phyloP scores from a whole-genome alignment of 352 stramenopile genomes.

The Phytophthora colocasiae region DNA sequence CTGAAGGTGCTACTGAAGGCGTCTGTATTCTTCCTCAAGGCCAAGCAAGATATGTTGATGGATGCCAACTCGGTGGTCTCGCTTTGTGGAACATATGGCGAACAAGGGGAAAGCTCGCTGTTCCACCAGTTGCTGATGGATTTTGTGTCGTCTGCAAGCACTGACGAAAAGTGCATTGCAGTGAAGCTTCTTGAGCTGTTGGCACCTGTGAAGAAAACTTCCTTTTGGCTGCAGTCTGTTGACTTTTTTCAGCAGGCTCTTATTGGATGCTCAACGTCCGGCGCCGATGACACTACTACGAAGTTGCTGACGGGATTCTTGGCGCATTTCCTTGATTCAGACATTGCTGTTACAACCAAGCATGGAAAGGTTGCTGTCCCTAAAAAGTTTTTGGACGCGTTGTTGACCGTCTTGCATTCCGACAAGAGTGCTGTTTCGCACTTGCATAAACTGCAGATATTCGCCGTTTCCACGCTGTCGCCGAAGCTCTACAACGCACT shows the following conservation, averaged over 20 bases:
- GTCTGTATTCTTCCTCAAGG: conserved; percentile 55
- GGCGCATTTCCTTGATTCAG: conserved; percentile 56
- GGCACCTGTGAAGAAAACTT: conserved; percentile 49
- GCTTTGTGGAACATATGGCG: conserved; percentile 57
- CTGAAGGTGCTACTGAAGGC: conserved; percentile 46
- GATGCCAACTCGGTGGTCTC: conserved; percentile 62
- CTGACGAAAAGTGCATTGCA: conserved; percentile 52
- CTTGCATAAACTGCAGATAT: conserved; percentile 54
- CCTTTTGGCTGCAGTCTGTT: conserved; percentile 73
- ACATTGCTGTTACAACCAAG: conserved; percentile 42
- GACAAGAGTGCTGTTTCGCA: conserved; percentile 42
- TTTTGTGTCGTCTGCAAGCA: conserved; percentile 55
- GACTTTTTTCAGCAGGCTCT: conserved; percentile 70
- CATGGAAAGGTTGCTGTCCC: conserved; percentile 35
- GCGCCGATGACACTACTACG: not conserved
- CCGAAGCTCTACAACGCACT: conserved; percentile 51
- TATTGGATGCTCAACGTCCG: conserved; percentile 23
- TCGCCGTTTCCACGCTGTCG: conserved; percentile 49
- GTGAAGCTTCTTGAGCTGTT: conserved; percentile 75
- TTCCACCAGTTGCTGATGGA: conserved; percentile 60
- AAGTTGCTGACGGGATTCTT: conserved; percentile 63
- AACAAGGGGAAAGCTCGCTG: conserved; percentile 32
- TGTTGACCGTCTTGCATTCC: conserved; percentile 55
- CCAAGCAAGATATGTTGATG: conserved; percentile 83
- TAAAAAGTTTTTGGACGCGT: conserved; percentile 65